phyloP scores from a whole-genome alignment of 768 basidiomycete genomes.

The Tricholoma matsutake region DNA sequence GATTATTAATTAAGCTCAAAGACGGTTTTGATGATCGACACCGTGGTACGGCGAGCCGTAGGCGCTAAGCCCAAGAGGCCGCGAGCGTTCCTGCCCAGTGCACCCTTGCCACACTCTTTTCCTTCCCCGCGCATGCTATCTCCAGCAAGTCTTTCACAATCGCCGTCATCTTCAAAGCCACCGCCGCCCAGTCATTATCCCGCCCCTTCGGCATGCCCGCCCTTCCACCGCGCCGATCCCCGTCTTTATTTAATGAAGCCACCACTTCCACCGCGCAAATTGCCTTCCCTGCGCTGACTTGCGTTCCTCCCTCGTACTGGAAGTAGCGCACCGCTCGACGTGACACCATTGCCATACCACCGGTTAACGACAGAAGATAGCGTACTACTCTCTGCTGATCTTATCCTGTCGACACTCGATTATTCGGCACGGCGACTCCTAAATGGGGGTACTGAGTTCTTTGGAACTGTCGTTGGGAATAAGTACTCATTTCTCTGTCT shows the following conservation, averaged over 20 bases:
- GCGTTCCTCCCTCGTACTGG: slow-evolving; percentile 33
- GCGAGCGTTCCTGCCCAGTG: slow-evolving; percentile 3
- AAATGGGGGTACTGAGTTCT: slow-evolving; percentile 43
- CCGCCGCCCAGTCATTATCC: slow-evolving; percentile 15
- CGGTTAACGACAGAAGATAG: slow-evolving; percentile 42
- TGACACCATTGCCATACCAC: slow-evolving; percentile 12
- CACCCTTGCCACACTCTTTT: slow-evolving; percentile 11
- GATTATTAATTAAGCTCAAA: slow-evolving; percentile 31
- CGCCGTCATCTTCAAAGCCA: slow-evolving; percentile 9
- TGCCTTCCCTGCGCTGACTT: slow-evolving; percentile 30
- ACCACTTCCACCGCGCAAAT: slow-evolving; percentile 29
- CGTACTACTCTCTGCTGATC: slow-evolving; percentile 59
- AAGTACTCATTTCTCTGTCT: slow-evolving; percentile 34
- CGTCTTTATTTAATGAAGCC: slow-evolving; percentile 25
- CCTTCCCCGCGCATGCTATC: slow-evolving; percentile 4
- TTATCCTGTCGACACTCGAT: slow-evolving; percentile 63
- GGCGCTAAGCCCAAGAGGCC: slow-evolving; percentile 21
- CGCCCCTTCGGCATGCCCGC: slow-evolving; percentile 20
- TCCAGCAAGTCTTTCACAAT: not conserved
- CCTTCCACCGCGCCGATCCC: slow-evolving; percentile 30
- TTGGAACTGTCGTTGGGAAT: slow-evolving; percentile 53
- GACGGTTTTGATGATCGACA: slow-evolving; percentile 59
- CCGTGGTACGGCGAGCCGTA: slow-evolving; percentile 54
- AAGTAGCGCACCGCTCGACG: slow-evolving; percentile 8
- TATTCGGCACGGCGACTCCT: slow-evolving; percentile 52